Base-by-base conservation (phyloP, 768 basidiomycete genomes). In the Tricholoma flavovirens region DNA sequence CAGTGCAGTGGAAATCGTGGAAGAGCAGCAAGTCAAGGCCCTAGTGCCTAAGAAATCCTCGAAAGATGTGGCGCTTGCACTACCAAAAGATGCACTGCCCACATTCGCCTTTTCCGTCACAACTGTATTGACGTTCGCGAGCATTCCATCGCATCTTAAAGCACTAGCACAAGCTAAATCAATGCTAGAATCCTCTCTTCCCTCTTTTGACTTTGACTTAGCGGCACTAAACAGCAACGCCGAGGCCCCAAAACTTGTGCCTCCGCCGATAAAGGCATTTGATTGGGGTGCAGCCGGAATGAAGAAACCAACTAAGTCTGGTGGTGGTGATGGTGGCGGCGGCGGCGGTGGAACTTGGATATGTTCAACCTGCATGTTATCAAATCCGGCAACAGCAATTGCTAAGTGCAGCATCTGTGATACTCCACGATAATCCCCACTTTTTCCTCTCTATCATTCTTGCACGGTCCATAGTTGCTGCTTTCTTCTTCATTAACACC, bases 221-320 rank as follows among this genome's bases (percentile, higher is more conserved):
- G 55, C 11, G 17, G 32, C 19, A 4, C 26, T 3, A 35, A 17
- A 17, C 29, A 30, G n/a, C 46, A 30, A 4, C 8, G 14, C 15
- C 15, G 57, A 36, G 36, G 26, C 29, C 19, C 24, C 54, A 6
- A 33, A 48, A 30, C 43, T 66, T 22, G 7, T 57, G 14, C 38
- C 67, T 12, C 49, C 62, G 26, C 59, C 67, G 46, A 54, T 68
- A 38, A 70, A 73, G 40, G 72, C 73, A 30, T 88, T 87, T 60
- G 73, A 87, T 61, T 88, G 82, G 79, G 73, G 77, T 1, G 83
- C 82, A 9, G 83, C 83, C 0, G 86, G 84, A 3, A 66, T 80
- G 54, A 84, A 79, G 59, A 66, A 76, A 2, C 78, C 83, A 5
- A 56, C 64, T 11, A 58, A 56, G 5, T 64, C 60, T 43, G 68